Base-by-base conservation (phyloP, 23 red algal species). In the Agarophyton chilense region DNA sequence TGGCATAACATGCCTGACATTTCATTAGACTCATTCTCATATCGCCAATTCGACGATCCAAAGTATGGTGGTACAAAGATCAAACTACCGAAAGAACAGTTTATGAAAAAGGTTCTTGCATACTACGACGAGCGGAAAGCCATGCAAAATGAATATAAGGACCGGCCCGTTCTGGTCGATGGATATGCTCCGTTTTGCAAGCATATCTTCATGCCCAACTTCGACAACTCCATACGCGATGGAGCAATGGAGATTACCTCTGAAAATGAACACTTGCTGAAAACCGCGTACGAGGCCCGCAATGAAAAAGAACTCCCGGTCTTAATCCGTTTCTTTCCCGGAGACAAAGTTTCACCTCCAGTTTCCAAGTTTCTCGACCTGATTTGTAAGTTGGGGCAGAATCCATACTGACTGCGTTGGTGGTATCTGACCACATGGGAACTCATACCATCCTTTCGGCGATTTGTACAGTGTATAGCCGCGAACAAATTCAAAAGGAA, bases 141-240 rank as follows among this genome's bases (percentile, higher is more conserved):
- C 38, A 62, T 90, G 22, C 57, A 66, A n/a, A n/a, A 55, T 21
- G 90, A 92, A 55, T 93, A 72, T 49, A 47, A 50, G 10, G 86
- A 79, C 42, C 54, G 36, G 17, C 88, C 94, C 38, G 95, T 90
- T 24, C 84, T 99, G 1, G 77, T 94, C 29, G 92, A 96, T 52
- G 90, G 97, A 17, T 99, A 99, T 74, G 97, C 93, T 13, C 91
- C 90, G 35, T 99, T 99, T 58, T 99, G 97, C 82, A 96, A 94
- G 63, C 93, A 96, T 51, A 49, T 99, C 5, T 99, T 95, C 77
- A 76, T 96, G 60, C 93, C 90, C 35, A 96, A 94, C 71, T 98
- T 91, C 62, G 89, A 74, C 28, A 21, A 21, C 29, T 42, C 63
- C 4, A 77, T 83, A 29, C 21, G 34, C 18, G 88, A 84, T 49